A percentile compares a stretch with the other conserved stretches of the same genome.
These are phyloP conservation scores for Coemansia sp. DNA, from an alignment of 192 early-diverging fungal species.

Conservation along the genomic window DNA sequence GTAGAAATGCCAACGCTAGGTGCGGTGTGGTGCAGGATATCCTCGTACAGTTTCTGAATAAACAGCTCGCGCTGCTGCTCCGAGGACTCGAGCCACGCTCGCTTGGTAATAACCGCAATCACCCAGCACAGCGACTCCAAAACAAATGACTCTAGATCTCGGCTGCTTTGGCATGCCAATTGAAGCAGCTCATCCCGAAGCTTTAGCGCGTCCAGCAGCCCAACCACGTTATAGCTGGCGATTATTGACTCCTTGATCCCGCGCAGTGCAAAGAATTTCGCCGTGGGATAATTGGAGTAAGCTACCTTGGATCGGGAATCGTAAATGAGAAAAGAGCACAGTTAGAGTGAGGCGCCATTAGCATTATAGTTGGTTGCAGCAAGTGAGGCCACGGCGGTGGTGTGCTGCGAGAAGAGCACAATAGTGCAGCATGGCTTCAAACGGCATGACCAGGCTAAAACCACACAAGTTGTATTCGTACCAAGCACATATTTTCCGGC, in stretches of 20 bases:
- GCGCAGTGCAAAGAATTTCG: constrained; percentile 47
- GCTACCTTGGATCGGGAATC: constrained; percentile 3
- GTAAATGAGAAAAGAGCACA: neutral
- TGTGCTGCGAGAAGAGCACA: too few species aligned
- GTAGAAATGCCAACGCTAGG: constrained; percentile 38
- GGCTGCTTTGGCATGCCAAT: constrained; percentile 23
- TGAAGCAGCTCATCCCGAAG: constrained; percentile 44
- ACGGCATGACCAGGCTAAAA: too few species aligned
- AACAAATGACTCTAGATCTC: constrained; percentile 37
- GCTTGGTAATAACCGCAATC: constrained; percentile 45
- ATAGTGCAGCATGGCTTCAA: too few species aligned
- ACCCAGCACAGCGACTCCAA: constrained; percentile 47
- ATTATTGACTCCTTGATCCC: constrained; percentile 46
- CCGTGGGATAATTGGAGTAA: constrained; percentile 35
- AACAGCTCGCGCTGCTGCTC: constrained; percentile 25
- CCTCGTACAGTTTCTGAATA: constrained; percentile 31
- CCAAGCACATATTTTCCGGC: constrained; percentile 39
- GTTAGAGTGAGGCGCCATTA: too few species aligned
- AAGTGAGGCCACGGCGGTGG: too few species aligned
- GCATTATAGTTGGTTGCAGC: too few species aligned
- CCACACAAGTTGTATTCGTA: constrained; percentile 3
- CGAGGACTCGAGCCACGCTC: constrained; percentile 32
- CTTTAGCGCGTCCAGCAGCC: constrained; percentile 3
- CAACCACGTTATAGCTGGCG: constrained; percentile 27
- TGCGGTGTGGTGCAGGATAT: constrained; percentile 26